Evolutionary conservation across 2,329 filamentous ascomycete species (phyloP), one percentile per base, ranked within the genome.

Genomic region (Domatiomyces globalis): DNA sequence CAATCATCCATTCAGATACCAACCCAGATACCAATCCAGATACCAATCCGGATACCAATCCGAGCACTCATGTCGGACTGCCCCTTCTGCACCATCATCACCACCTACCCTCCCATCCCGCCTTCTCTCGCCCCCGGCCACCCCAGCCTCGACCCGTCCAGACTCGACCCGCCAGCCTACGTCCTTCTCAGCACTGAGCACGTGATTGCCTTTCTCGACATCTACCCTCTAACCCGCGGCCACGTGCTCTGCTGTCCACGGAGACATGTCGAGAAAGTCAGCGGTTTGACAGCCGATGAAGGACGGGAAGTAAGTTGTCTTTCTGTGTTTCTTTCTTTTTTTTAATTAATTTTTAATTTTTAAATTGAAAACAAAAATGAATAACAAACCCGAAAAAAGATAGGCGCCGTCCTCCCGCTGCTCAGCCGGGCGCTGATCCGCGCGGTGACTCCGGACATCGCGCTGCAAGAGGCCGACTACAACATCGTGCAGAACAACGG

Each of bases 401-500:
- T 73, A 17, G 70, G 70, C 1, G 68, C 69, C 62, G 70, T 71
- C 64, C 65, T 73, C 6, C 70, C 70, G 5, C 60, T 72, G 10
- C 56, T 72, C 71, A 76, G 94, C 25, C 81, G 86, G 33, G 67
- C 90, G 2, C 71, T 95, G 2, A 85, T 84, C 17, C 72, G 78
- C 18, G 85, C 85, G 0, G 74, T 95, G 39, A 76, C 80, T 29
- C 58, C 58, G 60, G 67, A 50, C 60, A 66, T 54, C 61, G 67
- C 52, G 52, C 63, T 54, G 18, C 45, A 52, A n/a, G 63, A 69
- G 45, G 63, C 59, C 48, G 89, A 95, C 69, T 96, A 90, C 84
- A 98, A 98, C 67, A 81, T 96, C 27, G 87, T 96, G 51, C 90
- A 96, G 71, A 96, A 96, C 66, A 96, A 95, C 61, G 87, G 90